A percentile compares a stretch with the other conserved stretches of the same genome.
phyloP scores from a whole-genome alignment of 257 asterid genomes.

The Perilla frutescens region DNA sequence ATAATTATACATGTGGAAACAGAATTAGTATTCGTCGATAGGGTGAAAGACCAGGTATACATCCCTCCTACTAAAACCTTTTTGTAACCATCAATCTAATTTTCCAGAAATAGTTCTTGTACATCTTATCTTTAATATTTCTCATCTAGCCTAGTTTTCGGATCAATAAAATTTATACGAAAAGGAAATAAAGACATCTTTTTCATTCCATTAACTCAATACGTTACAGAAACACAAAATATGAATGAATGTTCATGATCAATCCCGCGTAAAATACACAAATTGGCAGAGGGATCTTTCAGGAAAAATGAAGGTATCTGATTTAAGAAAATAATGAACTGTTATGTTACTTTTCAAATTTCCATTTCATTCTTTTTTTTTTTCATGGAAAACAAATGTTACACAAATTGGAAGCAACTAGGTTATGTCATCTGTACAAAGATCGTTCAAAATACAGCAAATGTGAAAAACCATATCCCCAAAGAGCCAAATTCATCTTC shows the following conservation, averaged over 20 bases:
- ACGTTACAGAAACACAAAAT: too few relatives aligned
- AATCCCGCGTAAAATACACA: not conserved
- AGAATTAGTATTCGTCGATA: too few relatives aligned
- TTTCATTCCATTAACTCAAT: not conserved
- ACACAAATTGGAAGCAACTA: constrained; percentile 45
- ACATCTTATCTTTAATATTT: too few relatives aligned
- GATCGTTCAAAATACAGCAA: constrained; percentile 37
- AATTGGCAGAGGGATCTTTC: not conserved
- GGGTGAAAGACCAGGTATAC: too few relatives aligned
- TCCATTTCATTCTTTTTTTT: constrained; percentile 26
- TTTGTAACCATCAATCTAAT: too few relatives aligned
- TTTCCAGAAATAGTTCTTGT: too few relatives aligned
- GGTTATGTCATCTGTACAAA: constrained; percentile 47
- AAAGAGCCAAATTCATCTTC: constrained; percentile 32
- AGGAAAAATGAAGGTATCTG: not conserved
- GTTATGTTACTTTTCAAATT: constrained; percentile 29
- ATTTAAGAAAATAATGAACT: not conserved
- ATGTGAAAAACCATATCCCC: constrained; percentile 34
- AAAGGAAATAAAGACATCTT: too few relatives aligned
- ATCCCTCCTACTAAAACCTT: too few relatives aligned
- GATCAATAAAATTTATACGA: too few relatives aligned
- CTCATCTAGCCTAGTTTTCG: too few relatives aligned
- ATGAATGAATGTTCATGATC: not conserved
- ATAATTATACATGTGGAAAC: too few relatives aligned
- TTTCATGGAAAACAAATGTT: constrained; percentile 29